Conservation (phyloP, 768 basidiomycete species). For the Auriscalpium vulgare region DNA sequence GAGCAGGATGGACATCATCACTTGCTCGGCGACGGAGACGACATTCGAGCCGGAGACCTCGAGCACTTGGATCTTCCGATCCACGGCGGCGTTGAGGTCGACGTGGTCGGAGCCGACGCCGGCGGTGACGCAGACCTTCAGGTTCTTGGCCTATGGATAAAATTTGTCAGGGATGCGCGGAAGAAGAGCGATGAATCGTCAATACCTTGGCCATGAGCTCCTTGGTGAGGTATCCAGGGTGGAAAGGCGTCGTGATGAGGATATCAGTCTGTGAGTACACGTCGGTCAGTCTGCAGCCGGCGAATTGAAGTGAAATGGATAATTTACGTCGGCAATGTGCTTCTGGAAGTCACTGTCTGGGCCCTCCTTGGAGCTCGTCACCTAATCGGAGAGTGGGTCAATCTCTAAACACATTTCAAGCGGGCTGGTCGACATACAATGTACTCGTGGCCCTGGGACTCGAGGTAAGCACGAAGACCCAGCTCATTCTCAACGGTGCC, state of each 20-base stretch:
- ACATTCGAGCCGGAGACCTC: no score
- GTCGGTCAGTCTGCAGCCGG: neutral
- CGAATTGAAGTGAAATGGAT: neutral
- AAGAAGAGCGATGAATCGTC: neutral
- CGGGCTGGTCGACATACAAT: conserved; percentile 15
- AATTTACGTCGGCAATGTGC: conserved; percentile 25
- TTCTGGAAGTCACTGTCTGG: conserved; percentile 29
- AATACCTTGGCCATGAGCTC: conserved; percentile 17
- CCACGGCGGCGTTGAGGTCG: no score
- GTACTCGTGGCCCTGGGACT: conserved; percentile 28
- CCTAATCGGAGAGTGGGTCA: neutral
- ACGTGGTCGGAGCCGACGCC: conserved; percentile 74
- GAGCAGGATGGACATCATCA: conserved; percentile 27
- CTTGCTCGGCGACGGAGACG: no score
- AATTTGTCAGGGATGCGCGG: neutral
- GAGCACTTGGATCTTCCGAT: no score
- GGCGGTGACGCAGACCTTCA: conserved; percentile 80
- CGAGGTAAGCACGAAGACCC: conserved; percentile 28
- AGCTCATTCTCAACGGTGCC: conserved; percentile 31
- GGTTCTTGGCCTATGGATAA: conserved; percentile 54
- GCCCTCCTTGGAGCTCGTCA: conserved; percentile 33
- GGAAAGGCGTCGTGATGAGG: conserved; percentile 22
- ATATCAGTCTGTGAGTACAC: conserved; percentile 1
- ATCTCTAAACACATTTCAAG: no score
- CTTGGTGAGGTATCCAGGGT: conserved; percentile 21